These are phyloP conservation scores for Murraya koenigii DNA, from an alignment of 345 rosid genomes.

Conservation along the genomic window DNA sequence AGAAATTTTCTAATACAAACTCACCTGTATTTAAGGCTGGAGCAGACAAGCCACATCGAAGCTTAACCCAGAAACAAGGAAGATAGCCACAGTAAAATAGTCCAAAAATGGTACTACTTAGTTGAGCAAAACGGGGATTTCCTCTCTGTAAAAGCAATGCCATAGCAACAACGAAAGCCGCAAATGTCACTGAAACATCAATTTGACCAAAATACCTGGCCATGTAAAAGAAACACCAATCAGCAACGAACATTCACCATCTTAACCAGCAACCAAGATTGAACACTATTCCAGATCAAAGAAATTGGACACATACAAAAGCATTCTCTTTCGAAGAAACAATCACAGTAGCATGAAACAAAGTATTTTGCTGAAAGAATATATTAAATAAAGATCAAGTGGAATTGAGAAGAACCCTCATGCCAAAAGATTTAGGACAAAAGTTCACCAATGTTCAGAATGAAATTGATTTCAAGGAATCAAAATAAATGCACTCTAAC, in stretches of 20 bases:
- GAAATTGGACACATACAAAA: background rate
- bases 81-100: conserved; percentile 87
- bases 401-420: background rate
- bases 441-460: background rate
- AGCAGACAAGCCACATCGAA: conserved; percentile 78
- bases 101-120: conserved; percentile 89
- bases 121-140: conserved; percentile 89
- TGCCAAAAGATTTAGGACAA: background rate
- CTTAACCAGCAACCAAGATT: conserved; percentile 15
- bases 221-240: conserved; percentile 17
- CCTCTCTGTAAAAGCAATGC: conserved; percentile 84
- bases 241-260: conserved; percentile 9
- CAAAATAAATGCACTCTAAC: background rate
- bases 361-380: background rate
- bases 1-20: conserved; percentile 15
- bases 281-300: background rate
- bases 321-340: background rate
- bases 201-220: conserved; percentile 82
- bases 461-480: background rate
- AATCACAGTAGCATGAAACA: background rate
- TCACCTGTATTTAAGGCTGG: conserved; percentile 81
- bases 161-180: conserved; percentile 79
- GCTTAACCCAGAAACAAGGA: conserved; percentile 95
- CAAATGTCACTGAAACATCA: conserved; percentile 73
- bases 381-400: no score